A percentile compares a stretch with the other conserved stretches of the same genome.
Evolutionary conservation across 169 alveolate genomes (phyloP).

Genomic region (Plasmodium knowlesi): DNA sequence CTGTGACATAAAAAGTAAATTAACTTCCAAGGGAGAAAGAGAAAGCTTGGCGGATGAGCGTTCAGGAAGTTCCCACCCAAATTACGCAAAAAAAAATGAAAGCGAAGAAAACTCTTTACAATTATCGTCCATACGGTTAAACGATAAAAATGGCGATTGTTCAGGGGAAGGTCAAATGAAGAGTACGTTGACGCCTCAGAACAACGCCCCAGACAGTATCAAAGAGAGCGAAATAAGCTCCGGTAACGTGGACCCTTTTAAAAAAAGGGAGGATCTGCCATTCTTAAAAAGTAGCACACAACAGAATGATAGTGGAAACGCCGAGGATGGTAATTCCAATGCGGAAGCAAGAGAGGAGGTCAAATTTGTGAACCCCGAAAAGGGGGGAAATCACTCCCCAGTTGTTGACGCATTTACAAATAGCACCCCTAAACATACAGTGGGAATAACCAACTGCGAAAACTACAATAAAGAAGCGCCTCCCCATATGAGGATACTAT

Average conservation of each 20-base stretch:
- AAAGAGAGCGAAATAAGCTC: not conserved
- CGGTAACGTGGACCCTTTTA: not conserved
- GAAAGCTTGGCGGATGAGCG: not conserved
- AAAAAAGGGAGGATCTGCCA: not conserved
- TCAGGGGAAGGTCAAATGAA: not conserved
- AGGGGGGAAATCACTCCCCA: not conserved
- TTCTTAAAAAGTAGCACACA: not conserved
- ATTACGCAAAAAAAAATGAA: not conserved
- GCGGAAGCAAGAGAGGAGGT: not conserved
- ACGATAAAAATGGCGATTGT: not conserved
- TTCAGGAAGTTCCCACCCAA: not conserved
- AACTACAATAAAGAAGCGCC: not conserved
- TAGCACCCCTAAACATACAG: not conserved
- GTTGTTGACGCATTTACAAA: not conserved
- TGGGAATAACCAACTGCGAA: not conserved
- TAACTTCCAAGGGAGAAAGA: constrained; percentile 7
- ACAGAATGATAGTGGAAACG: not conserved
- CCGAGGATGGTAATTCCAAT: not conserved
- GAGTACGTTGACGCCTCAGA: too few species aligned
- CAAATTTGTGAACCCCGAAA: not conserved
- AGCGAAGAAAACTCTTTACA: not conserved
- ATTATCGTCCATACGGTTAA: not conserved
- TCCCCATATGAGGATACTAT: not conserved
- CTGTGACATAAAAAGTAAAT: constrained; percentile 3
- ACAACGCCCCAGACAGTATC: not conserved